Conservation (phyloP, 768 basidiomycete species). For the Agaricus blazei region DNA sequence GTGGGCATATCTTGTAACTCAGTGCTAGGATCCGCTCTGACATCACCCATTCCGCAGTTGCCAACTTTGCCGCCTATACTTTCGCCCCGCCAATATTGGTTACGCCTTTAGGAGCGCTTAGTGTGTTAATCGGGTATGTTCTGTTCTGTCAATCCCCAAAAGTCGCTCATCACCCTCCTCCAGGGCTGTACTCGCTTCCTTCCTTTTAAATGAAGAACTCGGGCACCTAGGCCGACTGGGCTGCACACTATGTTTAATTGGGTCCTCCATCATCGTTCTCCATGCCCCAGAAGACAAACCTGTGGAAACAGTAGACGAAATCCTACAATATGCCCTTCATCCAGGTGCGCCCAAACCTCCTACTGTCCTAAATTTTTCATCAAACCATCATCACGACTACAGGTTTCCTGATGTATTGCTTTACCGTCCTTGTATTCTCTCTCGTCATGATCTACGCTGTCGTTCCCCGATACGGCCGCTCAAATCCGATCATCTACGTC, state of each 20-base stretch:
- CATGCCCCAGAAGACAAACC: conserved; percentile 97
- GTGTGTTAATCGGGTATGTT: conserved; percentile 90
- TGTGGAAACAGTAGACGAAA: conserved; percentile 89
- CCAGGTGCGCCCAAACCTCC: conserved; percentile 56
- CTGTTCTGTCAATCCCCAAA: neutral
- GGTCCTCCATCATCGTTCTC: conserved; percentile 90
- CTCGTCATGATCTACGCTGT: conserved; percentile 84
- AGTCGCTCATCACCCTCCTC: neutral
- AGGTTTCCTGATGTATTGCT: conserved; percentile 92
- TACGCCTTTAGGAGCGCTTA: conserved; percentile 95
- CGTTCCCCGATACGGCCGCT: conserved; percentile 80
- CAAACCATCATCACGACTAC: neutral
- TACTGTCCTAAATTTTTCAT: neutral
- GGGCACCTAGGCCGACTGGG: conserved; percentile 90
- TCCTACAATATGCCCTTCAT: conserved; percentile 87
- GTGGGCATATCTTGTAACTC: conserved; percentile 33
- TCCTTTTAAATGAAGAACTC: conserved; percentile 88
- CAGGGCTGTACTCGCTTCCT: conserved; percentile 91
- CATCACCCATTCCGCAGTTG: conserved; percentile 37
- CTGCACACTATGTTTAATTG: conserved; percentile 78
- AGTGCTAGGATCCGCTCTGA: neutral
- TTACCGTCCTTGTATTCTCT: conserved; percentile 77
- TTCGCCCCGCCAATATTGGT: conserved; percentile 98
- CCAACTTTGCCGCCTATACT: conserved; percentile 94
- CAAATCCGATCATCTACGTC: conserved; percentile 87